Evolutionary conservation across 306 rosid genomes (phyloP).

Genomic region (Rubus idaeus): DNA sequence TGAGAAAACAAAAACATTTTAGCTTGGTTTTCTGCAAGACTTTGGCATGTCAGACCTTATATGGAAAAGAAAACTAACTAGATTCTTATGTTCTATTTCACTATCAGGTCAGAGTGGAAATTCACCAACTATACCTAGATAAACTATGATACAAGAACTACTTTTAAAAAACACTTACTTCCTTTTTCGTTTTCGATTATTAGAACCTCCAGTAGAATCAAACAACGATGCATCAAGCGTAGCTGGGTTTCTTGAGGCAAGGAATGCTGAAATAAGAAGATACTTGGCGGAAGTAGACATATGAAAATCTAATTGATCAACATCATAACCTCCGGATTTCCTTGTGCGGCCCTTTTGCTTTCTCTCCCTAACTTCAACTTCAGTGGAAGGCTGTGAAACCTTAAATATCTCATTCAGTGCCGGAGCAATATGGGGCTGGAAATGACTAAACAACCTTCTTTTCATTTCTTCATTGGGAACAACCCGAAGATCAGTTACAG

Average conservation of each 20-base stretch:
- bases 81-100: not conserved
- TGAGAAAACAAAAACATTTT: not conserved
- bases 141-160: slow-evolving; percentile 1
- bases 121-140: not conserved
- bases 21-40: slow-evolving; percentile 2
- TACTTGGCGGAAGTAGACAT: slow-evolving; percentile 88
- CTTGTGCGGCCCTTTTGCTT: slow-evolving; percentile 46
- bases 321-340: slow-evolving; percentile 47
- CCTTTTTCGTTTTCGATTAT: slow-evolving; percentile 71
- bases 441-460: slow-evolving; percentile 49
- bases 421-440: slow-evolving; percentile 64
- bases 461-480: slow-evolving; percentile 67
- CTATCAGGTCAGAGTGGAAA: not conserved
- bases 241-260: slow-evolving; percentile 96
- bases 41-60: not conserved
- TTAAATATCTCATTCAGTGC: slow-evolving; percentile 73
- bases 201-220: slow-evolving; percentile 81
- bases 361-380: slow-evolving; percentile 47
- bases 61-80: not conserved
- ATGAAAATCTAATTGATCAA: slow-evolving; percentile 65
- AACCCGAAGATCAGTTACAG: slow-evolving; percentile 49
- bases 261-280: slow-evolving; percentile 92
- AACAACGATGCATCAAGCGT: slow-evolving; percentile 94
- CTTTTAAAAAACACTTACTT: slow-evolving; percentile 51
- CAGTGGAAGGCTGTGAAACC: slow-evolving; percentile 49